phyloP scores from a whole-genome alignment of 257 asterid genomes.

The Dorcoceras hygrometricum region DNA sequence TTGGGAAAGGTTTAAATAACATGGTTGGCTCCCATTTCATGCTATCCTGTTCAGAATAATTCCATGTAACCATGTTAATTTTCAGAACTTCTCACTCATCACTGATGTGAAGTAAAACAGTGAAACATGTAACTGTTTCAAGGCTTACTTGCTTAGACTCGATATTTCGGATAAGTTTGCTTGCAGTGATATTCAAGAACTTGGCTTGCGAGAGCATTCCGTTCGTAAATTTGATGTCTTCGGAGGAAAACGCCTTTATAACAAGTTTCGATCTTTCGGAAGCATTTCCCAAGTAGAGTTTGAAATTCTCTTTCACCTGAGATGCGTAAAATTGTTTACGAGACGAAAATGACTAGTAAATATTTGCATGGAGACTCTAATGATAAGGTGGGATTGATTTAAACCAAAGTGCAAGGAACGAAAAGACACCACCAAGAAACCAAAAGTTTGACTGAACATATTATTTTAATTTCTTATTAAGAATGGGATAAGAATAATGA shows the following conservation, averaged over 20 bases:
- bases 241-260: conserved; percentile 59
- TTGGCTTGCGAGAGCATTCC: conserved; percentile 59
- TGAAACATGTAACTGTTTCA: neutral
- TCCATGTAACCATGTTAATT: neutral
- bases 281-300: conserved; percentile 50
- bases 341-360: neutral
- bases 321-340: neutral
- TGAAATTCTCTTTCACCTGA: conserved; percentile 67
- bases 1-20: conserved; percentile 42
- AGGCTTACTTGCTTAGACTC: conserved; percentile 69
- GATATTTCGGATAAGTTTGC: conserved; percentile 53
- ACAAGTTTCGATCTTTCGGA: conserved; percentile 53
- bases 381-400: no score
- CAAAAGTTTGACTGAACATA: no score
- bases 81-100: neutral
- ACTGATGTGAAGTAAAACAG: neutral
- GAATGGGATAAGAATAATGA: no score
- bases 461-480: no score
- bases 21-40: conserved; percentile 74
- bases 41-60: conserved; percentile 56
- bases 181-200: conserved; percentile 41
- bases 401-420: no score
- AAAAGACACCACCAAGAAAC: no score
- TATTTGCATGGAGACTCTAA: no score
- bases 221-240: conserved; percentile 43